Evolutionary conservation across 2,329 filamentous ascomycete genomes (phyloP).

Genomic region (Penicillium sp.): DNA sequence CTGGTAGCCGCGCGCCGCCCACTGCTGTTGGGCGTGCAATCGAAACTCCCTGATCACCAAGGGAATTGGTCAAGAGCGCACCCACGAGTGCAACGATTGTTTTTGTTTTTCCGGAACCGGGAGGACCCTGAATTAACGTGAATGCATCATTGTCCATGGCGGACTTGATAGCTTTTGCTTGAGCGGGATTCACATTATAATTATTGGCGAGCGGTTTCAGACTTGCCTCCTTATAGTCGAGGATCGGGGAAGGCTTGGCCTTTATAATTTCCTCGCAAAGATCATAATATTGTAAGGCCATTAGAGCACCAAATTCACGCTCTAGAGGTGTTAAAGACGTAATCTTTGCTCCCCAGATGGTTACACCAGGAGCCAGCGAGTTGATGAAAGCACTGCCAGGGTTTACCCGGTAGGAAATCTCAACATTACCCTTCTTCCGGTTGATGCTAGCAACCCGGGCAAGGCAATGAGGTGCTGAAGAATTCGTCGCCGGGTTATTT

Average conservation of each 20-base stretch:
- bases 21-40: slow-evolving; percentile 50
- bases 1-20: slow-evolving; percentile 39
- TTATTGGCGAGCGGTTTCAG: slow-evolving; percentile 72
- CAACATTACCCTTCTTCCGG: slow-evolving; percentile 78
- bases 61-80: slow-evolving; percentile 71
- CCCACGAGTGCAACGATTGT: slow-evolving; percentile 97
- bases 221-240: slow-evolving; percentile 77
- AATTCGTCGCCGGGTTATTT: slow-evolving; percentile 69
- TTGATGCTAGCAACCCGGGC: slow-evolving; percentile 81
- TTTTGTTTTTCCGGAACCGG: slow-evolving; percentile 97
- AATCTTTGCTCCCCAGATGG: slow-evolving; percentile 78
- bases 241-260: slow-evolving; percentile 86
- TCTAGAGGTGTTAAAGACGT: slow-evolving; percentile 94
- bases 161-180: slow-evolving; percentile 89
- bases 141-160: slow-evolving; percentile 96
- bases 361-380: slow-evolving; percentile 70
- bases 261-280: slow-evolving; percentile 89
- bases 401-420: slow-evolving; percentile 85
- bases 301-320: slow-evolving; percentile 89
- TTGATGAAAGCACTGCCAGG: slow-evolving; percentile 67
- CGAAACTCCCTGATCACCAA: slow-evolving; percentile 55
- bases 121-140: slow-evolving; percentile 92
- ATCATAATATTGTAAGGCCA: slow-evolving; percentile 93
- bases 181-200: slow-evolving; percentile 84
- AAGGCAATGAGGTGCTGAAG: slow-evolving; percentile 76